phyloP scores from a whole-genome alignment of 2,329 filamentous ascomycete genomes.

The Zalaria sp. region DNA sequence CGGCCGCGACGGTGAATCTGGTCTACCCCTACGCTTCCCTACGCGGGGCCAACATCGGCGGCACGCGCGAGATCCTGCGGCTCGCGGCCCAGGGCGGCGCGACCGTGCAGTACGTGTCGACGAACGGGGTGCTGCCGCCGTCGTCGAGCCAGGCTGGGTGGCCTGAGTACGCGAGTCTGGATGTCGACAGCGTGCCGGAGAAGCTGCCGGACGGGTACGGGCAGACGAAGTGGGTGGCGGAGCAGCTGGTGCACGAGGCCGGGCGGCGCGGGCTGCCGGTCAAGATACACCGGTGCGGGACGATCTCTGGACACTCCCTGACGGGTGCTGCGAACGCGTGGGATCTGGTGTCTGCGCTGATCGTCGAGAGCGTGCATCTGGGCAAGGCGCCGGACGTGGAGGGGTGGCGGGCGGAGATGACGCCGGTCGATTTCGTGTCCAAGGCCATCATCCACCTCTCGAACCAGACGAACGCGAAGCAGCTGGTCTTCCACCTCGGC shows the following conservation, averaged over 20 bases:
- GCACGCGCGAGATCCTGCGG: slow-evolving; percentile 61
- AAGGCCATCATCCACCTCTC: slow-evolving; percentile 58
- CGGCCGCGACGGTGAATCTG: slow-evolving; percentile 64
- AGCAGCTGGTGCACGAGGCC: slow-evolving; percentile 59
- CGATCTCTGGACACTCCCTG: slow-evolving; percentile 63
- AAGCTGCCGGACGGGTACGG: slow-evolving; percentile 62
- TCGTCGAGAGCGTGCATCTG: slow-evolving; percentile 64
- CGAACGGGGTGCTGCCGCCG: slow-evolving; percentile 64
- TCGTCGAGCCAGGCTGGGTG: slow-evolving; percentile 48
- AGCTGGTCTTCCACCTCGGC: slow-evolving; percentile 59
- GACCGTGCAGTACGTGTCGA: slow-evolving; percentile 66
- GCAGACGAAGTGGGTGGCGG: slow-evolving; percentile 71
- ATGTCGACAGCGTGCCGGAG: slow-evolving; percentile 52
- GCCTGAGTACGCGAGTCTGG: slow-evolving; percentile 54
- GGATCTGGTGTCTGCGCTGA: slow-evolving; percentile 61
- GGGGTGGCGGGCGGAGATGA: slow-evolving; percentile 72
- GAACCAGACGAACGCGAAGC: slow-evolving; percentile 46
- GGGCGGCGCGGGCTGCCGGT: slow-evolving; percentile 54
- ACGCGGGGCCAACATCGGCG: slow-evolving; percentile 60
- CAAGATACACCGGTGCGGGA: slow-evolving; percentile 58
- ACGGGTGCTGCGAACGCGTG: slow-evolving; percentile 66
- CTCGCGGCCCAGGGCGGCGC: slow-evolving; percentile 53
- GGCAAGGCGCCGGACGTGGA: slow-evolving; percentile 56
- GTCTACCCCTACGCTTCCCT: slow-evolving; percentile 71
- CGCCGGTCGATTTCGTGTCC: slow-evolving; percentile 68